phyloP scores from a whole-genome alignment of 306 rosid species.

The Acacia confusa region DNA sequence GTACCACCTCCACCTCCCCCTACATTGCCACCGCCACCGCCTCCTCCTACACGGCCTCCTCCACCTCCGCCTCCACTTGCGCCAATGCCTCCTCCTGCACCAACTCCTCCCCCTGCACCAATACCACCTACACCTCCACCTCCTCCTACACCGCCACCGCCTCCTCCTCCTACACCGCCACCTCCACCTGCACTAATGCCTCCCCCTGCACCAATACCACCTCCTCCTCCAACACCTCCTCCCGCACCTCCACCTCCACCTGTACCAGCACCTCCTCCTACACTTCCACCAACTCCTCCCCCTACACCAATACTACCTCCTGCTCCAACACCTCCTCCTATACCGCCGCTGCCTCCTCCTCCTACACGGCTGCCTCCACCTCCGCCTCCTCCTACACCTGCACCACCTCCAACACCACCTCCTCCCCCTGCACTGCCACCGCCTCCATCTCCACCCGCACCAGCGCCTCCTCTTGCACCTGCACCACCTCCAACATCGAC shows the following conservation, averaged over 20 bases:
- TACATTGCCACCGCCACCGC: not conserved
- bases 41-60: not conserved
- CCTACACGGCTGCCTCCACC: not conserved
- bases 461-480: not conserved
- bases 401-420: not conserved
- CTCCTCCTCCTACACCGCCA: not conserved
- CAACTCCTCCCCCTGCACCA: not conserved
- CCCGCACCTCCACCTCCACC: not conserved
- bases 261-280: not conserved
- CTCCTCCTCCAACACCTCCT: not conserved
- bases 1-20: not conserved
- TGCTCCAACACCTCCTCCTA: not conserved
- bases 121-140: not conserved
- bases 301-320: not conserved
- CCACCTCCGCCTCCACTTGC: not conserved
- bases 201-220: not conserved
- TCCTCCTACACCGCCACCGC: not conserved
- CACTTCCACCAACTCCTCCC: not conserved
- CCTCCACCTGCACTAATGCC: not conserved
- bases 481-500: not conserved
- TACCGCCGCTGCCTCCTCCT: not conserved
- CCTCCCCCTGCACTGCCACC: not conserved
- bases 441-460: not conserved
- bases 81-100: not conserved
- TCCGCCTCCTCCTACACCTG: not conserved